phyloP scores from a whole-genome alignment of 176 grass and related monocot genomes.

The Carex parvula region DNA sequence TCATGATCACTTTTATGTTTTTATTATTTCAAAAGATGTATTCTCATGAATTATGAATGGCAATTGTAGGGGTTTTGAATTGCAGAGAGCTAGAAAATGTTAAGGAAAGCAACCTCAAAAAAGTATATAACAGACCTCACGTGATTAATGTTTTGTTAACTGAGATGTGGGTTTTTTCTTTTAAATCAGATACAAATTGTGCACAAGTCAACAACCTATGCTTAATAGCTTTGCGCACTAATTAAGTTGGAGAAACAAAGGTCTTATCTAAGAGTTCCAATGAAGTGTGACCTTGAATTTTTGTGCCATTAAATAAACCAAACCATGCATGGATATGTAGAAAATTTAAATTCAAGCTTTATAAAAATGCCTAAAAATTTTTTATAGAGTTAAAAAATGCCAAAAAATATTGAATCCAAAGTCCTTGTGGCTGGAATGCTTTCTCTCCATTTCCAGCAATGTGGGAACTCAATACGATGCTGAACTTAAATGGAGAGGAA shows the following conservation, averaged over 20 bases:
- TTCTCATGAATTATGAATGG: neutral
- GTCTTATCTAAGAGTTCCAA: neutral
- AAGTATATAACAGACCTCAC: neutral
- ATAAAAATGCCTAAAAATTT: neutral
- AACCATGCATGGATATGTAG: neutral
- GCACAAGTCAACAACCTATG: neutral
- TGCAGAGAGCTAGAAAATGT: neutral
- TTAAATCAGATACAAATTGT: neutral
- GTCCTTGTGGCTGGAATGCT: neutral
- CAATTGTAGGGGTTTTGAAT: neutral
- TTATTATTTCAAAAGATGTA: neutral
- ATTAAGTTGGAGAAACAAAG: neutral
- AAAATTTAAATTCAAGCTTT: neutral
- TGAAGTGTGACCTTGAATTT: neutral
- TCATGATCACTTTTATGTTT: neutral
- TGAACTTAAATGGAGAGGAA: neutral
- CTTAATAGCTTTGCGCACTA: neutral
- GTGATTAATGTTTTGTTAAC: conserved; percentile 11
- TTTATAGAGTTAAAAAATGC: too few species aligned
- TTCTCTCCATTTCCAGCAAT: neutral
- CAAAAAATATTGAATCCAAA: neutral
- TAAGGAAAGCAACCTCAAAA: conserved; percentile 2
- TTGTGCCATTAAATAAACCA: neutral
- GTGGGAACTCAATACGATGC: neutral
- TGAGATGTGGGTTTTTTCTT: neutral